phyloP scores from a whole-genome alignment of 306 rosid genomes.

The Cucurbita pepo region DNA sequence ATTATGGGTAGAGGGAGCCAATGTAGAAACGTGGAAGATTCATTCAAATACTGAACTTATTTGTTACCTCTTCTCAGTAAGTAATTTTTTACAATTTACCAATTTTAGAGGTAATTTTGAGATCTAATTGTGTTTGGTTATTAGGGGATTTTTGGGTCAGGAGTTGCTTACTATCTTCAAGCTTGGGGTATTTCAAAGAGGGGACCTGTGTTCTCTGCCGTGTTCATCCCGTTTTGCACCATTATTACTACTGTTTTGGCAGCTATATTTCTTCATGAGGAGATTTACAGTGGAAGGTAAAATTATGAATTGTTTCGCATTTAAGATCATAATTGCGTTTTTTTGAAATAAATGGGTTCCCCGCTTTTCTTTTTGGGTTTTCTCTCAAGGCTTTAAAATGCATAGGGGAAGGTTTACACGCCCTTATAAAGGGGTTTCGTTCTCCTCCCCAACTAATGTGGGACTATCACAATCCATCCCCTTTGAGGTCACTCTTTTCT shows the following conservation, averaged over 20 bases:
- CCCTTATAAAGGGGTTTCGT: too few relatives aligned
- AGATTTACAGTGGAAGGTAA: constrained; percentile 20
- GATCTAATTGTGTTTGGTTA: not conserved
- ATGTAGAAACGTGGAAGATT: constrained; percentile 27
- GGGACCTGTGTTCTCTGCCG: constrained; percentile 34
- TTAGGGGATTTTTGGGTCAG: constrained; percentile 42
- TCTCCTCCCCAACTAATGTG: too few relatives aligned
- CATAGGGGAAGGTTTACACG: too few relatives aligned
- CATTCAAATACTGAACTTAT: constrained; percentile 11
- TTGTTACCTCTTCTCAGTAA: constrained; percentile 6
- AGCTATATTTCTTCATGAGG: constrained; percentile 30
- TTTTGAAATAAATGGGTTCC: too few relatives aligned
- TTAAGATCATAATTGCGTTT: too few relatives aligned
- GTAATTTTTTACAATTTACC: not conserved
- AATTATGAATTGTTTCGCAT: not conserved
- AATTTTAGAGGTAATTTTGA: not conserved
- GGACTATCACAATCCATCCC: too few relatives aligned
- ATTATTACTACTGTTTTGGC: constrained; percentile 30
- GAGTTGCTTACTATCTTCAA: constrained; percentile 24
- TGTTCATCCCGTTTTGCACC: constrained; percentile 32
- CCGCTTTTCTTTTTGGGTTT: too few relatives aligned
- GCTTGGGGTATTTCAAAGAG: constrained; percentile 36
- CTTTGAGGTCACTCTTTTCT: too few relatives aligned
- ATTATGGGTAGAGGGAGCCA: constrained; percentile 13
- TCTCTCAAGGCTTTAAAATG: too few relatives aligned